phyloP scores from a whole-genome alignment of 179 eudicot species.

The Spergularia azorica region DNA sequence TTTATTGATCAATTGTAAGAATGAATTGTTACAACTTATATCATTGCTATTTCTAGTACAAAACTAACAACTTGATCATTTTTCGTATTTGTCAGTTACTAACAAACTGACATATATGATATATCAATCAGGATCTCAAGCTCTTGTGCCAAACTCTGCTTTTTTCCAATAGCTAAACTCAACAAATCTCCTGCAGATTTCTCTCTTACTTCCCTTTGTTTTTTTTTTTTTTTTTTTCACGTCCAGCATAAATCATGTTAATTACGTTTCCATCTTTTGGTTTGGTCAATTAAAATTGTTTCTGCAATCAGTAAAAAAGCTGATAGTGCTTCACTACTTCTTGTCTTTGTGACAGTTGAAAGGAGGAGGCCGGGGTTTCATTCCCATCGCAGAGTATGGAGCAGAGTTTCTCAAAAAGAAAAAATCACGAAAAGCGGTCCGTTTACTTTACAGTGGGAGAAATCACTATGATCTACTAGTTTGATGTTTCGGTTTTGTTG shows the following conservation, averaged over 20 bases:
- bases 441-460: slow-evolving; percentile 79
- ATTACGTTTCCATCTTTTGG: background rate
- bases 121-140: too few relatives aligned
- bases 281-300: background rate
- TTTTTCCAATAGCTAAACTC: too few relatives aligned
- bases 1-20: too few relatives aligned
- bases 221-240: too few relatives aligned
- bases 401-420: slow-evolving; percentile 49
- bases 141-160: too few relatives aligned
- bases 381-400: slow-evolving; percentile 94
- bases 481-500: slow-evolving; percentile 29
- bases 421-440: slow-evolving; percentile 59
- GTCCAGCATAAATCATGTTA: background rate
- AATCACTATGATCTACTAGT: slow-evolving; percentile 88
- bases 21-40: too few relatives aligned
- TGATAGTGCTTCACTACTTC: background rate
- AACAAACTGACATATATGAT: too few relatives aligned
- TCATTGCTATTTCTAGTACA: too few relatives aligned
- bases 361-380: slow-evolving; percentile 61
- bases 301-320: background rate
- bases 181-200: too few relatives aligned
- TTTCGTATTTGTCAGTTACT: too few relatives aligned
- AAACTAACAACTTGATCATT: too few relatives aligned
- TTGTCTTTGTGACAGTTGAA: slow-evolving; percentile 51
- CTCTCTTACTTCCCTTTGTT: too few relatives aligned